phyloP scores from a whole-genome alignment of 306 rosid genomes.

The Fagus sylvatica region DNA sequence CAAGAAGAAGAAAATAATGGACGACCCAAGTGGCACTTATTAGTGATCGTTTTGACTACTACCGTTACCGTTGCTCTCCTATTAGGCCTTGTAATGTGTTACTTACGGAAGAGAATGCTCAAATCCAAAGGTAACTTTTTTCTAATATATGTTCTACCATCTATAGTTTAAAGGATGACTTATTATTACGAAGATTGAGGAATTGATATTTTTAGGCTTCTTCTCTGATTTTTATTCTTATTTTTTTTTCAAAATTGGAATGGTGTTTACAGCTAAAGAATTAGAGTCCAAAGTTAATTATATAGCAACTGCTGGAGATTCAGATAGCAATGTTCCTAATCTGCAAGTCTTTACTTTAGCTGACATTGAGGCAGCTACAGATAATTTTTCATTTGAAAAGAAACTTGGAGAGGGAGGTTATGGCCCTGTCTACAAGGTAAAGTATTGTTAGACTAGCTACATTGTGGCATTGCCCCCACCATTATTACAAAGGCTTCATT shows the following conservation, averaged over 20 bases:
- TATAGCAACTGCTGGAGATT: slow-evolving; percentile 13
- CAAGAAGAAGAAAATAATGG: background rate
- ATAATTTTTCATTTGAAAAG: slow-evolving; percentile 38
- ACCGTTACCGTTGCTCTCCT: background rate
- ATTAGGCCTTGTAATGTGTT: background rate
- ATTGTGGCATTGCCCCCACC: no score
- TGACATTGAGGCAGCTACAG: slow-evolving; percentile 32
- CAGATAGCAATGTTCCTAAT: slow-evolving; percentile 25
- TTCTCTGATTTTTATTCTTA: background rate
- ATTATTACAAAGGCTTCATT: no score
- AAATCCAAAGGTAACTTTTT: slow-evolving; percentile 11
- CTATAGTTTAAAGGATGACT: background rate
- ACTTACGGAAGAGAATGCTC: background rate
- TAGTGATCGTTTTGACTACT: background rate
- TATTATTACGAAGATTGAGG: background rate
- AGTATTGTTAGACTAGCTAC: background rate
- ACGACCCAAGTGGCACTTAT: background rate
- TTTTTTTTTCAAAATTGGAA: background rate
- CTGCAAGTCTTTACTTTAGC: slow-evolving; percentile 28
- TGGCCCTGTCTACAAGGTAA: slow-evolving; percentile 50
- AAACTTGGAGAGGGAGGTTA: slow-evolving; percentile 57
- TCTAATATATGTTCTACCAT: background rate
- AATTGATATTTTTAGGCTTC: background rate
- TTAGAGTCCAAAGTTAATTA: background rate
- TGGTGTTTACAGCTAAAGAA: background rate